Evolutionary conservation across 768 basidiomycete species (phyloP).

Genomic region (Lactifluus pinguis): DNA sequence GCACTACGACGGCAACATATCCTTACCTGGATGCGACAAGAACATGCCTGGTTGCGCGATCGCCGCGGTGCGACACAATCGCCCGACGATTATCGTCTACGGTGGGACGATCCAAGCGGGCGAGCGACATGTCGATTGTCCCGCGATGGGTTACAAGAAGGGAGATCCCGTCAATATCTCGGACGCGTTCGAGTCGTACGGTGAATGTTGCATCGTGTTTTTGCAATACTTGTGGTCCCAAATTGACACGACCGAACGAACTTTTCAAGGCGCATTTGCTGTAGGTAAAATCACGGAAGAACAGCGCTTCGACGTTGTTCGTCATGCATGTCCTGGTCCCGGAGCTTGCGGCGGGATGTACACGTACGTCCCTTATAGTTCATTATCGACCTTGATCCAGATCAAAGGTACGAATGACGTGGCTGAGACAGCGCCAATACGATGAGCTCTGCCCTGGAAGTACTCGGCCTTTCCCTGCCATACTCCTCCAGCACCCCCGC

Average conservation of each 20-base stretch:
- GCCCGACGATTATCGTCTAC: constrained; percentile 82
- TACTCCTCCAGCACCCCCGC: constrained; percentile 78
- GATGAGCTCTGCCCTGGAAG: constrained; percentile 80
- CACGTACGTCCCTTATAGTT: constrained; percentile 39
- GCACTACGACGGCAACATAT: constrained; percentile 82
- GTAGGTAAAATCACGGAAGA: constrained; percentile 73
- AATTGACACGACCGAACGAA: not conserved
- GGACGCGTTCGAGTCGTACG: constrained; percentile 80
- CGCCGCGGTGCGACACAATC: constrained; percentile 78
- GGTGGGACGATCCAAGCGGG: constrained; percentile 78
- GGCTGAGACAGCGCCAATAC: constrained; percentile 61
- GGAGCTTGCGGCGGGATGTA: constrained; percentile 89
- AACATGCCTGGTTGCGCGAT: constrained; percentile 90
- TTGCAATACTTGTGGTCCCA: not conserved
- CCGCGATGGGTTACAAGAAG: constrained; percentile 62
- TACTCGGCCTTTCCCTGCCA: constrained; percentile 77
- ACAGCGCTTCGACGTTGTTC: constrained; percentile 75
- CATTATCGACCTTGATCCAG: not conserved
- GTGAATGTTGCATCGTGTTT: constrained; percentile 28
- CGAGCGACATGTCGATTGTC: constrained; percentile 69
- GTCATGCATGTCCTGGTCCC: constrained; percentile 76
- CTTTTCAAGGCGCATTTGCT: constrained; percentile 53
- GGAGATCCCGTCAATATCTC: constrained; percentile 82
- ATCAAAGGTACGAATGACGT: not conserved
- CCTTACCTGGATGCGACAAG: constrained; percentile 84